Base-by-base conservation (phyloP, 2,329 filamentous ascomycete species). In the Xylariaceae sp. region DNA sequence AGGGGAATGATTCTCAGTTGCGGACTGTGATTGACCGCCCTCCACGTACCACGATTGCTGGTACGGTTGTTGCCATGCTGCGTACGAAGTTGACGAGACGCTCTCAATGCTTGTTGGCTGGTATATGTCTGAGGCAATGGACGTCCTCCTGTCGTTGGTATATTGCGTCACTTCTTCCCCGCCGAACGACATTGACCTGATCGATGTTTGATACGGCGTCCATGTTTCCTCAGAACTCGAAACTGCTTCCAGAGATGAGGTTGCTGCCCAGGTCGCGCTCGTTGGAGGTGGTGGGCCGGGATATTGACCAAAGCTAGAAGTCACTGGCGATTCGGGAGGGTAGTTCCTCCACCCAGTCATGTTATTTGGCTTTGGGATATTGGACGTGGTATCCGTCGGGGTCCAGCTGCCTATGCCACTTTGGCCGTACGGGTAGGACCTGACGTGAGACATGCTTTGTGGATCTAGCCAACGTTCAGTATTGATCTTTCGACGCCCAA, bases 271-370 rank as follows among this genome's bases (percentile, higher is more conserved):
- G 2, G 72, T 64, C 22, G 71, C 64, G 0, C 75, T 67, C 2
- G 71, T 55, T 17, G 66, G 61, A 13, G 73, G 64, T 1, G 69
- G 67, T 40, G 74, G 71, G 18, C 73, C 70, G 6, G 72, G 69
- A 59, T 79, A 82, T 1, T 77, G 73, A 5, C 78, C 76, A 54
- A 77, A 79, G 2, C 74, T 75, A 0, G 77, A 71, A 3, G 75
- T 75, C 33, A 81, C 69, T 10, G 79, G 74, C 7, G 79, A 75
- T 39, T 79, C 78, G 40, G 76, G 71, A 10, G 76, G 64, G 59
- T 77, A 81, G 6, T 72, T 65, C 54, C 75, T 70, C 81, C 80
- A 84, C 12, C 71, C 69, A 10, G 70, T 73, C 54, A 76, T 57
- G 22, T 77, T 75, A 38, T 68, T 68, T 9, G 73, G 63, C 52